A percentile compares a stretch with the other conserved stretches of the same genome.
phyloP scores from a whole-genome alignment of 768 basidiomycete species.

The Neoboletus magnificus region DNA sequence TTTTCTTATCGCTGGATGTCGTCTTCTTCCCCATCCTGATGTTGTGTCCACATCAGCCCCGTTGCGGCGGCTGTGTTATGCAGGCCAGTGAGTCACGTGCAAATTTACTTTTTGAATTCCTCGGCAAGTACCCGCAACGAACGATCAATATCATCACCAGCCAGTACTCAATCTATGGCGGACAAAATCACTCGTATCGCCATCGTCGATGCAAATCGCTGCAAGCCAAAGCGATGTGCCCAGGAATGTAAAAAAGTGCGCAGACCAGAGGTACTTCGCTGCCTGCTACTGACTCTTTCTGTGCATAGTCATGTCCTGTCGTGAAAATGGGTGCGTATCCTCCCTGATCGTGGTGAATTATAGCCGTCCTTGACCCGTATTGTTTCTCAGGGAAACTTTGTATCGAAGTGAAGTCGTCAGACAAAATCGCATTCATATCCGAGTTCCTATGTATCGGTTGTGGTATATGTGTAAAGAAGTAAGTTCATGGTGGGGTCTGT shows the following conservation, averaged over 20 bases:
- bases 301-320: constrained; percentile 82
- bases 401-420: constrained; percentile 93
- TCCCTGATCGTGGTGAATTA: not conserved
- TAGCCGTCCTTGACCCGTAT: not conserved
- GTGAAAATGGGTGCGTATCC: constrained; percentile 84
- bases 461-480: constrained; percentile 99
- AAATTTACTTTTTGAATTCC: not conserved
- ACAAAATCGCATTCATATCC: constrained; percentile 98
- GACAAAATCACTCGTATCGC: constrained; percentile 99
- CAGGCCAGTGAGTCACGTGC: constrained; percentile 14
- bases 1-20: constrained; percentile 21
- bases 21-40: constrained; percentile 29
- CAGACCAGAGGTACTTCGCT: constrained; percentile 4
- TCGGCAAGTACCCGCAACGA: not conserved
- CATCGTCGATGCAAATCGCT: constrained; percentile 86
- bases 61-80: constrained; percentile 5
- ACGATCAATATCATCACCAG: constrained; percentile 5
- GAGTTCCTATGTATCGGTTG: constrained; percentile 99
- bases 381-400: constrained; percentile 80
- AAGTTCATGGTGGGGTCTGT: constrained; percentile 28
- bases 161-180: constrained; percentile 47
- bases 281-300: constrained; percentile 2
- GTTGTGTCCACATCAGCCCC: not conserved
- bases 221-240: constrained; percentile 95
- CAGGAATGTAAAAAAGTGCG: constrained; percentile 96